Conservation (phyloP, 345 rosid species). For the Cochlearia excelsa region DNA sequence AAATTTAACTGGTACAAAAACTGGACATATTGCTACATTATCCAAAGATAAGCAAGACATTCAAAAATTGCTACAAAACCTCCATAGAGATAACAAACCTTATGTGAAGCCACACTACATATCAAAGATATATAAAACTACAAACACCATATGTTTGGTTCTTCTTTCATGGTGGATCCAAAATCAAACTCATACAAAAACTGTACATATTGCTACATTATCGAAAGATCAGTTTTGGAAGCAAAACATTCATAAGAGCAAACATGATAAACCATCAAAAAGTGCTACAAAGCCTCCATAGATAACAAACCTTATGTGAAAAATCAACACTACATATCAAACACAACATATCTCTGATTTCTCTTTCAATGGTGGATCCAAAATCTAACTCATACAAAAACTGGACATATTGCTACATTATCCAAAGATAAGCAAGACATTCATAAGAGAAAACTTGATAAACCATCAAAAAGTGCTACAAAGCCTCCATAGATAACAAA, state of each 20-base stretch:
- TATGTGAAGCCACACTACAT: no score
- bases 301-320: no score
- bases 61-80: background rate
- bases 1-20: background rate
- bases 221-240: no score
- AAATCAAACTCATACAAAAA: no score
- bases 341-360: no score
- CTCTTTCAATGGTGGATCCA: background rate
- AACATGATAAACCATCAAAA: conserved; percentile 1
- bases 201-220: no score
- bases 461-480: background rate
- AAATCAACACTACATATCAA: no score
- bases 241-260: background rate
- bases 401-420: background rate
- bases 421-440: background rate
- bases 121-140: no score
- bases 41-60: background rate
- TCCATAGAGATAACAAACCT: no score
- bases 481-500: background rate
- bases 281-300: background rate
- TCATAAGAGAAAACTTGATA: background rate
- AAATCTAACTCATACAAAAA: background rate
- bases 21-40: no score
- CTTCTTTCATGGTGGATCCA: no score
- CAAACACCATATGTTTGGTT: no score